A percentile compares a stretch with the other conserved stretches of the same genome.
Conservation (phyloP, 164 flowering plant genomes). For the Vitis rotundifolia region DNA sequence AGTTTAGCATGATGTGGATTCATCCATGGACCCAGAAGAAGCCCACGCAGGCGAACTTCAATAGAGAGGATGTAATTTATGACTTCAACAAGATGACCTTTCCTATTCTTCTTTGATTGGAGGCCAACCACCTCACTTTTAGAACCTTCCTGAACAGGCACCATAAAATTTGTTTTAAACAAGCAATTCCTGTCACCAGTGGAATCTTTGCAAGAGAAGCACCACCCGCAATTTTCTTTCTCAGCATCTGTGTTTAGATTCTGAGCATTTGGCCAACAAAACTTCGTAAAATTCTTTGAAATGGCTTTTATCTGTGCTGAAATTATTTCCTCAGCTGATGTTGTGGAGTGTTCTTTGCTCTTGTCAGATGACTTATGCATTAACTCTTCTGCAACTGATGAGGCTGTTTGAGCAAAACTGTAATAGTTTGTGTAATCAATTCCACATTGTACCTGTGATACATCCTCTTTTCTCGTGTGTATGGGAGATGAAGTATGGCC, state of each 20-base stretch:
- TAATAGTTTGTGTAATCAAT: slow-evolving; percentile 63
- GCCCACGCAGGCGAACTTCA: slow-evolving; percentile 80
- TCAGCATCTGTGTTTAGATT: slow-evolving; percentile 24
- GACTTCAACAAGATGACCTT: slow-evolving; percentile 63
- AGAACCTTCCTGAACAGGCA: slow-evolving; percentile 33
- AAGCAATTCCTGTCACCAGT: slow-evolving; percentile 61
- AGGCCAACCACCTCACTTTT: slow-evolving; percentile 32
- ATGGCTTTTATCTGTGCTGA: slow-evolving; percentile 63
- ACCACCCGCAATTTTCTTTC: slow-evolving; percentile 97
- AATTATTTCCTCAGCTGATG: slow-evolving; percentile 58
- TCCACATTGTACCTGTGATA: slow-evolving; percentile 23
- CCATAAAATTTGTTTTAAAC: slow-evolving; percentile 33
- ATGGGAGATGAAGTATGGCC: slow-evolving; percentile 7
- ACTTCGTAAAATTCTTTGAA: slow-evolving; percentile 40
- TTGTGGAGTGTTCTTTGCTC: slow-evolving; percentile 23
- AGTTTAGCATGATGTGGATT: slow-evolving; percentile 55
- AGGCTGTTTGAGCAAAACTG: slow-evolving; percentile 62
- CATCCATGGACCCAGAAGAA: slow-evolving; percentile 90
- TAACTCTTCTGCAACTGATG: slow-evolving; percentile 60
- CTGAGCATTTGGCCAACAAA: slow-evolving; percentile 58
- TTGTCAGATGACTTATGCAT: slow-evolving; percentile 45
- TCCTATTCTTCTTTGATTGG: slow-evolving; percentile 33
- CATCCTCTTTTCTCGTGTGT: slow-evolving; percentile 19
- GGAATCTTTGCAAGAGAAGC: slow-evolving; percentile 70
- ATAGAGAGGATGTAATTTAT: slow-evolving; percentile 53